A percentile compares a stretch with the other conserved stretches of the same genome.
Evolutionary conservation across 108 stramenopile genomes (phyloP).

Genomic region (Hondaea fermentalgiana): DNA sequence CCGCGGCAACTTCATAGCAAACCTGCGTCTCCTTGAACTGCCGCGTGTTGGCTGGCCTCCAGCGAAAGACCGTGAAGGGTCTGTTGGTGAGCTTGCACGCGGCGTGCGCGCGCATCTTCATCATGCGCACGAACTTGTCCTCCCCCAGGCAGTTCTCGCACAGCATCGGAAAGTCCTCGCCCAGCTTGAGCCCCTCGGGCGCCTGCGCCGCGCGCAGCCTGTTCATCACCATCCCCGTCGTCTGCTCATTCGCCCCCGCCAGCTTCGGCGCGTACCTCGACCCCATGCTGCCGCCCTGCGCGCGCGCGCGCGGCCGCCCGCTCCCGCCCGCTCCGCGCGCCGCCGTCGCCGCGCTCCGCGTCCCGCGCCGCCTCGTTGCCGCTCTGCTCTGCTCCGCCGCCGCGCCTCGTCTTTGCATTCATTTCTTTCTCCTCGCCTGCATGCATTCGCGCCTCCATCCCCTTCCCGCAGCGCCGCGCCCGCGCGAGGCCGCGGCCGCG

Average conservation of each 20-base stretch:
- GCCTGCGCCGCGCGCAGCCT: not conserved
- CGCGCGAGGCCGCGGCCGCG: no score
- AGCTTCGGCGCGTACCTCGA: not conserved
- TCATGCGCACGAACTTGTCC: conserved; percentile 97
- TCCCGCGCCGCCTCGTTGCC: no score
- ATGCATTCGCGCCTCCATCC: no score
- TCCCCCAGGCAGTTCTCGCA: conserved; percentile 99
- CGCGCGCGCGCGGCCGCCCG: not conserved
- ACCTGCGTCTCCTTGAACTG: conserved; percentile 89
- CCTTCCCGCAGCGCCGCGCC: no score
- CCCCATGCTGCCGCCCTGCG: not conserved
- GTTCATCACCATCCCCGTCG: not conserved
- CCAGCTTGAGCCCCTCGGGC: conserved; percentile 51
- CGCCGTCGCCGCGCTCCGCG: no score
- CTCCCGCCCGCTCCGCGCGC: not conserved
- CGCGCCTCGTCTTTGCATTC: no score
- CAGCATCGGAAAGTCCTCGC: conserved; percentile 88
- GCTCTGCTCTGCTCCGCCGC: no score
- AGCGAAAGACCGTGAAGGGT: conserved; percentile 90
- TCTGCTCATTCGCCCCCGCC: not conserved
- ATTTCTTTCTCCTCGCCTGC: no score
- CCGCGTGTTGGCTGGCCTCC: conserved; percentile 89
- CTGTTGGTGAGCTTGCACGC: conserved; percentile 93
- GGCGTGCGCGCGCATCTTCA: conserved; percentile 66
- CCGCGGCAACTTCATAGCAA: conserved; percentile 84